phyloP scores from a whole-genome alignment of 495 filamentous ascomycete species.

The Penicillium cinerascens region DNA sequence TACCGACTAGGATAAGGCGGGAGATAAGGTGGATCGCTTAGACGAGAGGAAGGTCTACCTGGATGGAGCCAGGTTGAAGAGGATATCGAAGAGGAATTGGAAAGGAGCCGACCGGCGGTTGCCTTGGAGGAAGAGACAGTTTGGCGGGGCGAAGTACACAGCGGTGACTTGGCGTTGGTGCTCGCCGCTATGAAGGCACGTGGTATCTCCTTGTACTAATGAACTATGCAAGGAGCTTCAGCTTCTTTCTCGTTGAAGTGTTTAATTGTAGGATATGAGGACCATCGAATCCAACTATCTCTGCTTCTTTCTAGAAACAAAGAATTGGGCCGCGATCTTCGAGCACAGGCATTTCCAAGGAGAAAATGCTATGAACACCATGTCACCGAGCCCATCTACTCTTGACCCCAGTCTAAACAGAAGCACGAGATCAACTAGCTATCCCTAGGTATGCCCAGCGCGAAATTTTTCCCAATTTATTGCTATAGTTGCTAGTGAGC shows the following conservation, averaged over 20 bases:
- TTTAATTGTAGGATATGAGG: not conserved
- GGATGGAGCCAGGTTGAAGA: not conserved
- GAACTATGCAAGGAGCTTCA: constrained; percentile 15
- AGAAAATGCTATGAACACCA: not conserved
- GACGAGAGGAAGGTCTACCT: not conserved
- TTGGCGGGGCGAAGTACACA: constrained; percentile 18
- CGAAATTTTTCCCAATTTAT: not conserved
- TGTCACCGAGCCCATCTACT: not conserved
- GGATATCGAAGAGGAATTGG: constrained; percentile 1
- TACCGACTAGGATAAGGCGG: constrained; percentile 9
- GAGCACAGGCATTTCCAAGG: not conserved
- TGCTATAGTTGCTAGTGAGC: not conserved
- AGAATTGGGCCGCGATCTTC: not conserved
- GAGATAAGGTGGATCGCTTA: not conserved
- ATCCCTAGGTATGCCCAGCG: not conserved
- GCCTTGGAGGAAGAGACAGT: constrained; percentile 18
- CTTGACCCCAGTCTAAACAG: not conserved
- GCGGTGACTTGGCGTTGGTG: constrained; percentile 15
- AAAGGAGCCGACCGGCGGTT: constrained; percentile 30
- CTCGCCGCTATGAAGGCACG: constrained; percentile 16
- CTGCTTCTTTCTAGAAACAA: not conserved
- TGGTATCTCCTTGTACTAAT: constrained; percentile 23
- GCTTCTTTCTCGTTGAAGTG: not conserved
- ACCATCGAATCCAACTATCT: not conserved
- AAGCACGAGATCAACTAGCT: not conserved